A percentile compares a stretch with the other conserved stretches of the same genome.
Conservation (phyloP, 306 rosid species). For the Cicer arietinum region DNA sequence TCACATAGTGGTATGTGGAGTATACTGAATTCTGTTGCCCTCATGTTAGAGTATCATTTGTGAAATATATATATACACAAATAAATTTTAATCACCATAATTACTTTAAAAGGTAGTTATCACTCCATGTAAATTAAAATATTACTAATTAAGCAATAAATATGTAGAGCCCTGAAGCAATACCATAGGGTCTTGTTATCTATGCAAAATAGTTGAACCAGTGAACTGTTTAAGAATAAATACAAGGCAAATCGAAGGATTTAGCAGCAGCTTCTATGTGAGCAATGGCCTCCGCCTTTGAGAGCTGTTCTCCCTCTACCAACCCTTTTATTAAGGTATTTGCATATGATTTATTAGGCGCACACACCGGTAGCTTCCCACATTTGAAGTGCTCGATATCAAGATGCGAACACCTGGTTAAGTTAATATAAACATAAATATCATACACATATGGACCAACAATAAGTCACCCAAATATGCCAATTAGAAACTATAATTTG, state of each 20-base stretch:
- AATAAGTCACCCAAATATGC: neutral
- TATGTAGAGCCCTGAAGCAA: neutral
- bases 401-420: conserved; percentile 59
- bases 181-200: neutral
- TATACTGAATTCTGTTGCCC: too few relatives aligned
- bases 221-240: conserved; percentile 25
- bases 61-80: too few relatives aligned
- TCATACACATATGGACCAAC: neutral
- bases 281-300: conserved; percentile 68
- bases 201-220: neutral
- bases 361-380: conserved; percentile 60
- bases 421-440: conserved; percentile 1
- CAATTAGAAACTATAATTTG: conserved; percentile 5
- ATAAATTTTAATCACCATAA: too few relatives aligned
- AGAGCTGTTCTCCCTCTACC: conserved; percentile 74
- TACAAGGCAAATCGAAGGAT: conserved; percentile 49
- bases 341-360: conserved; percentile 67
- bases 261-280: conserved; percentile 64
- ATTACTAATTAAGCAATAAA: neutral
- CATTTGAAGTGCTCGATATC: conserved; percentile 61
- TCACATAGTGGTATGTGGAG: too few relatives aligned
- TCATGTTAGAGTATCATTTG: too few relatives aligned
- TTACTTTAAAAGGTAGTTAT: too few relatives aligned
- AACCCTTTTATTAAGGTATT: conserved; percentile 65
- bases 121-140: too few relatives aligned